phyloP scores from a whole-genome alignment of 768 basidiomycete species.

The Flagelloscypha sp. region DNA sequence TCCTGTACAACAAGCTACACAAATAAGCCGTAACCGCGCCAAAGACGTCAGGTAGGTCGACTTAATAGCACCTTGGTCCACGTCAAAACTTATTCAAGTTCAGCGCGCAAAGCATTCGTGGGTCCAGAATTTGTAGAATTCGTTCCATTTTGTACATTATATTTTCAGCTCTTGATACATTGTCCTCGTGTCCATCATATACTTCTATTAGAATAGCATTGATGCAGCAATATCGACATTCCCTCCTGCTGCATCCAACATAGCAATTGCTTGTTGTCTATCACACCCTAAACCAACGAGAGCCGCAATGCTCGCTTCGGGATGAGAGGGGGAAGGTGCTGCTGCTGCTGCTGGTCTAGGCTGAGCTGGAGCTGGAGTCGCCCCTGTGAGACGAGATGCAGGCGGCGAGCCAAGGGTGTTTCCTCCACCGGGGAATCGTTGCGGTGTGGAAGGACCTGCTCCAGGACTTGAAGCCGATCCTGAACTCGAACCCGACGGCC shows the following conservation, averaged over 20 bases:
- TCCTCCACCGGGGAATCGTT: conserved; percentile 63
- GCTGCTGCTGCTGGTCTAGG: conserved; percentile 16
- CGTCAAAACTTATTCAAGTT: too few relatives aligned
- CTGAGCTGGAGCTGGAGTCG: conserved; percentile 9
- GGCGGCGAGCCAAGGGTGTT: conserved; percentile 47
- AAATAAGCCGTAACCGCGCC: too few relatives aligned
- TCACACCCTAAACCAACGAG: conserved; percentile 74
- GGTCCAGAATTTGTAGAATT: conserved; percentile 3
- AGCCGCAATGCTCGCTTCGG: conserved; percentile 56
- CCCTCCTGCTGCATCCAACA: conserved; percentile 73
- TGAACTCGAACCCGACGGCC: conserved; percentile 14
- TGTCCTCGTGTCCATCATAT: neutral
- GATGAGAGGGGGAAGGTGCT: conserved; percentile 20
- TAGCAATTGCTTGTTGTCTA: conserved; percentile 67
- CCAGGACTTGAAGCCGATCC: conserved; percentile 16
- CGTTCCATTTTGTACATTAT: conserved; percentile 7
- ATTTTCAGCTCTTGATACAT: conserved; percentile 4
- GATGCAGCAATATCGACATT: conserved; percentile 87
- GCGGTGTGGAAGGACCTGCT: conserved; percentile 11
- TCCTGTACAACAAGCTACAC: too few relatives aligned
- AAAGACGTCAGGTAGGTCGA: too few relatives aligned
- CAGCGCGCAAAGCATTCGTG: too few relatives aligned
- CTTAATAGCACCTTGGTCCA: too few relatives aligned
- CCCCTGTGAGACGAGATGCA: conserved; percentile 11
- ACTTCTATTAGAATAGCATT: conserved; percentile 62